Evolutionary conservation across 495 filamentous ascomycete species (phyloP).

Genomic region (Echria macrotheca): DNA sequence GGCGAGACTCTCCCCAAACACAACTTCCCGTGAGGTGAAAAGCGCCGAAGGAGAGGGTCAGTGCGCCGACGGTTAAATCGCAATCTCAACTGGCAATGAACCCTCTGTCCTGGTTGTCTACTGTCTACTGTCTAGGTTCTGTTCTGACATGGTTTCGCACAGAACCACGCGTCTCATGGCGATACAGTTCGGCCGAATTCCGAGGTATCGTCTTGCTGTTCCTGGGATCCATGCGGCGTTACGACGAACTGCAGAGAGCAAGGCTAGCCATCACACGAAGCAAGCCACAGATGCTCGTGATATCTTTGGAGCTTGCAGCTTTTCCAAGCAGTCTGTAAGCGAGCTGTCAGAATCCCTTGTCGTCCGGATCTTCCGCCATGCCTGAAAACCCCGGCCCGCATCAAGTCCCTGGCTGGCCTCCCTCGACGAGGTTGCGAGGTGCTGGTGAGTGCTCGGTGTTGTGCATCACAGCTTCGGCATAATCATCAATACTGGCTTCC

Average conservation of each 20-base stretch:
- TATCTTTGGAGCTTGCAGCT: no score
- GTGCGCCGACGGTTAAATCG: slow-evolving; percentile 9
- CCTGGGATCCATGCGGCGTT: no score
- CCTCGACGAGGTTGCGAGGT: not conserved
- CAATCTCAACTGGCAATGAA: not conserved
- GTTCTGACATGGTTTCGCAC: no score
- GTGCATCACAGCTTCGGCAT: not conserved
- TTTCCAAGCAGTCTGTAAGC: no score
- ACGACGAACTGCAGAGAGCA: not conserved
- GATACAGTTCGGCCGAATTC: not conserved
- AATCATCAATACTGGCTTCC: not conserved
- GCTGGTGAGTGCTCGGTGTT: not conserved
- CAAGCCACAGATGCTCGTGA: no score
- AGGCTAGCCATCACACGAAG: no score
- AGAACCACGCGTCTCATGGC: no score
- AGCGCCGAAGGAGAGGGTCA: slow-evolving; percentile 12
- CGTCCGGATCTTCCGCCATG: not conserved
- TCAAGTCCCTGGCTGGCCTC: not conserved
- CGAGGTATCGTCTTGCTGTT: not conserved
- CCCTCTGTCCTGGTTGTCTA: no score
- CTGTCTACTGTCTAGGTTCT: no score
- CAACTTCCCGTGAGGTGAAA: not conserved
- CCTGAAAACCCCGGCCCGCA: not conserved
- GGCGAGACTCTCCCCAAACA: not conserved
- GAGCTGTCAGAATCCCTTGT: slow-evolving; percentile 1